Percentiles rank a stretch among this genome's conserved stretches.
Conservation (phyloP, 2,329 filamentous ascomycete genomes). For the Tolypocladium guangdongense region DNA sequence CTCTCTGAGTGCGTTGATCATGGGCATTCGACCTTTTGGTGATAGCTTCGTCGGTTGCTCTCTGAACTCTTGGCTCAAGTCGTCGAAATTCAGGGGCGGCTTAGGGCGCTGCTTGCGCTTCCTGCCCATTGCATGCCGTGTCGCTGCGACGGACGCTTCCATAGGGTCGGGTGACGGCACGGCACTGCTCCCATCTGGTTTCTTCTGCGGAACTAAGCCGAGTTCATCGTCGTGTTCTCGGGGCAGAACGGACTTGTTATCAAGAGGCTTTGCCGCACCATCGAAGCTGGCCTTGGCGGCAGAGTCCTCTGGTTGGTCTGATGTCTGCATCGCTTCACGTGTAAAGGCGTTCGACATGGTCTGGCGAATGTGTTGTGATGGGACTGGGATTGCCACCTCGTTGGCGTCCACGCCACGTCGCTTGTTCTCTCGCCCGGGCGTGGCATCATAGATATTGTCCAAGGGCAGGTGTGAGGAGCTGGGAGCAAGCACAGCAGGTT, state of each 20-base stretch:
- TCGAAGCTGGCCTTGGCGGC: not conserved
- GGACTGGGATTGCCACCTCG: not conserved
- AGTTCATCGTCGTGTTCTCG: not conserved
- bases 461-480: conserved; percentile 11
- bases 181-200: not conserved
- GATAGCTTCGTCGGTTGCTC: conserved; percentile 3
- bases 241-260: not conserved
- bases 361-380: not conserved
- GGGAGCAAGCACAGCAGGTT: not conserved
- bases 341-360: not conserved
- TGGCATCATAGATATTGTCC: conserved; percentile 17
- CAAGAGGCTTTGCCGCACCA: not conserved
- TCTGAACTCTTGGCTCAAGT: conserved; percentile 15
- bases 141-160: too few species aligned
- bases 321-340: not conserved
- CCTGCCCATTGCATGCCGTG: not conserved
- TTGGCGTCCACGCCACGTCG: not conserved
- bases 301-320: not conserved
- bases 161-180: not conserved
- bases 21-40: conserved; percentile 1
- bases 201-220: not conserved
- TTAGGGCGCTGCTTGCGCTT: conserved; percentile 23
- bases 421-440: conserved; percentile 1
- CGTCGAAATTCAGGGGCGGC: conserved; percentile 20
- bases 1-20: conserved; percentile 9